Base-by-base conservation (phyloP, 495 filamentous ascomycete genomes). In the Cercophora samala region DNA sequence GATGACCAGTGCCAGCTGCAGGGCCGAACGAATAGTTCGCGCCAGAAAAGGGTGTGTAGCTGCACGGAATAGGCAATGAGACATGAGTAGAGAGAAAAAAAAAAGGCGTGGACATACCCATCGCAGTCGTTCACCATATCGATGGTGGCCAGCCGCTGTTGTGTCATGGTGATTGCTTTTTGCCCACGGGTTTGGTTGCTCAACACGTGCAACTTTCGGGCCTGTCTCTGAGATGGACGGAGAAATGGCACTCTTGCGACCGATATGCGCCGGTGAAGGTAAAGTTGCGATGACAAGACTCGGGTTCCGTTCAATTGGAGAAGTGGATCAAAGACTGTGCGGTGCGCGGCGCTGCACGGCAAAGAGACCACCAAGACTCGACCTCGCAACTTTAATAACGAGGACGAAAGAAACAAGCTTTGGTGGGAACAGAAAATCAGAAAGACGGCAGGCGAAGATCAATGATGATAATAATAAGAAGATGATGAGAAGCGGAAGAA, bases 61-160 rank as follows among this genome's bases (percentile, higher is more conserved):
- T 37, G 61, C 42, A 15, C 11, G 8, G 3, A 62, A 32, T 54
- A 15, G 55, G 15, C 19, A 19, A 24, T 18, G 51, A 52, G 26
- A 37, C 53, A 25, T 25, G n/a, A n/a, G n/a, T n/a, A 13, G n/a
- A 58, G 23, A 58, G 23, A 13, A 25, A 23, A 58, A n/a, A n/a
- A n/a, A n/a, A n/a, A n/a, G n/a, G n/a, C 13, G 24, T 25, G 58
- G 51, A 74, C 78, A 75, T 76, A 91, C 89, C 78, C 84, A 80
- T 93, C 90, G 69, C 84, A 88, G 74, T 88, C 85, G 55, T 74
- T 74, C 54, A 79, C 69, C 52, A 82, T 63, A 46, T 80, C 80
- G 19, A 81, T 59, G 22, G 69, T 77, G 53, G 68, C 65, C 32
- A 73, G 56, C 24, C 66, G 64, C 18, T 61, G 25, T 32, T 21